Evolutionary conservation across 495 filamentous ascomycete species (phyloP).

Genomic region (Trichocladium antarcticum): DNA sequence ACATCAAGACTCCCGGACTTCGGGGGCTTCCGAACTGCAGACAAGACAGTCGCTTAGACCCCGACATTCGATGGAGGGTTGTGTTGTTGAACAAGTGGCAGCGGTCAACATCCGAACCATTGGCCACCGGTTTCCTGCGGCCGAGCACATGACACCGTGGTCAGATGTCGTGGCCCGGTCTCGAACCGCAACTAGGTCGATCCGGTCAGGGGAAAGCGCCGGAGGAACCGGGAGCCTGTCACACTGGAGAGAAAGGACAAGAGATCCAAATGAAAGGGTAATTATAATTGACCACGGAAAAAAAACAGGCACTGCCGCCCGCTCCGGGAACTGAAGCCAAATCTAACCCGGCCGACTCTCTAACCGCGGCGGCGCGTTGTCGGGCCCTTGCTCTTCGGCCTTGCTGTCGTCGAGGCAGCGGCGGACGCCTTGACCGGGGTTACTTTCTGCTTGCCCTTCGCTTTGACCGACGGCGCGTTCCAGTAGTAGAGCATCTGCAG

Average conservation of each 20-base stretch:
- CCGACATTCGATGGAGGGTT: background rate
- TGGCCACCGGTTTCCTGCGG: background rate
- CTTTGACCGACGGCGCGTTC: constrained; percentile 58
- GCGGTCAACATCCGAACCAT: background rate
- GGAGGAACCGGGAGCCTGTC: background rate
- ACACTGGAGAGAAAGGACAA: background rate
- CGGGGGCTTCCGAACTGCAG: background rate
- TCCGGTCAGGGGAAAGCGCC: background rate
- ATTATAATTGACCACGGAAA: constrained; percentile 14
- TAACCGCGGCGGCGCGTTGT: constrained; percentile 45
- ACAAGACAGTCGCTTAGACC: background rate
- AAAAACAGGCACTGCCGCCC: background rate
- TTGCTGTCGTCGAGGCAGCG: constrained; percentile 27
- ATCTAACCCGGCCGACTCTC: background rate
- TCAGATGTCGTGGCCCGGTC: background rate
- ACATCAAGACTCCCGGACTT: too few species aligned
- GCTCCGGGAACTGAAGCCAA: constrained; percentile 4
- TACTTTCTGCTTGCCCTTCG: constrained; percentile 39
- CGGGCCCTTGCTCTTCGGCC: constrained; percentile 39
- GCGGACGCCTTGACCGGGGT: constrained; percentile 11
- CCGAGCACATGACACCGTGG: background rate
- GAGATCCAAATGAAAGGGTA: constrained; percentile 1
- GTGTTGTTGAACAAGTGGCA: background rate
- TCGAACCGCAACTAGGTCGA: background rate
- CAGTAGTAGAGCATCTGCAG: constrained; percentile 94